Percentiles rank a stretch among this genome's conserved stretches.
phyloP scores from a whole-genome alignment of 2,329 filamentous ascomycete species.

The Sporothrix protearum region DNA sequence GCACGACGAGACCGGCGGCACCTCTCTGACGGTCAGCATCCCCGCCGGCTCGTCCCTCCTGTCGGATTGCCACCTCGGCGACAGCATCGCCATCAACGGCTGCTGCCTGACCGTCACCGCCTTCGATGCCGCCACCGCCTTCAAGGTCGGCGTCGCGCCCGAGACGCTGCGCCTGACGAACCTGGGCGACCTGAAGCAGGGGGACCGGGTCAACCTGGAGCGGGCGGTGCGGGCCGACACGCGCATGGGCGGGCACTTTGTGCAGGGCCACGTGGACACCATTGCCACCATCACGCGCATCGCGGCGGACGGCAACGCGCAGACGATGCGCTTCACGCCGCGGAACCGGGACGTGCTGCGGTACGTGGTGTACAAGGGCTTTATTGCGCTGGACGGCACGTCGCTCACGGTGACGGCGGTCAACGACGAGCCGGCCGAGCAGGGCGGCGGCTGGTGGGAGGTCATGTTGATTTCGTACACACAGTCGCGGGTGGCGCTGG shows the following conservation, averaged over 20 bases:
- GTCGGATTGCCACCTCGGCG: constrained; percentile 76
- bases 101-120: constrained; percentile 85
- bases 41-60: constrained; percentile 67
- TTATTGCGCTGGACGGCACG: constrained; percentile 88
- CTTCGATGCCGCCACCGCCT: constrained; percentile 50
- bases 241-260: constrained; percentile 96
- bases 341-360: constrained; percentile 61
- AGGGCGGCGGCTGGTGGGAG: constrained; percentile 71
- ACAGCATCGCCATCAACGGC: constrained; percentile 94
- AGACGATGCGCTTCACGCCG: constrained; percentile 80
- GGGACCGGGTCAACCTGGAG: constrained; percentile 82
- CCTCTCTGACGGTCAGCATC: constrained; percentile 80
- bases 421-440: constrained; percentile 60
- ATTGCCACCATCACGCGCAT: constrained; percentile 70
- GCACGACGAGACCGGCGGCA: constrained; percentile 80
- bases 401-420: constrained; percentile 90
- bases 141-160: constrained; percentile 91
- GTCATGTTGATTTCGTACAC: constrained; percentile 98
- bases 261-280: constrained; percentile 96
- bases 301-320: constrained; percentile 80
- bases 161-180: constrained; percentile 96
- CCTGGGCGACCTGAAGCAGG: constrained; percentile 67
- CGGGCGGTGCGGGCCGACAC: constrained; percentile 86
- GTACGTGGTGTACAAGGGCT: constrained; percentile 96
- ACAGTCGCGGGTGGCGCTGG: constrained; percentile 84